These are phyloP conservation scores for Phanerochaete sordida DNA, from an alignment of 768 basidiomycete genomes.

Conservation along the genomic window DNA sequence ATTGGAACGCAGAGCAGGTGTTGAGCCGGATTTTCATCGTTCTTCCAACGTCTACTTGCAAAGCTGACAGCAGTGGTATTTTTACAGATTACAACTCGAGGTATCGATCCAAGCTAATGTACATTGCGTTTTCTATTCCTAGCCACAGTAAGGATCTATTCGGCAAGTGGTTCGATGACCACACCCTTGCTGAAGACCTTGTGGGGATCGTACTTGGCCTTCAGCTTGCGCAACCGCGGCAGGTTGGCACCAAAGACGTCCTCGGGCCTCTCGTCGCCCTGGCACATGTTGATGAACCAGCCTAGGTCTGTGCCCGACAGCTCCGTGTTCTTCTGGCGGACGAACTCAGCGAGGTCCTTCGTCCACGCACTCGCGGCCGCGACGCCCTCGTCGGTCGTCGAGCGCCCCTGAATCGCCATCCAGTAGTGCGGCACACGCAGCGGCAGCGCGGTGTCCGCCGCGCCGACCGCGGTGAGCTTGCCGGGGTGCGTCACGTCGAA, in stretches of 20 bases:
- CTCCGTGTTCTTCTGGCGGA: slow-evolving; percentile 18
- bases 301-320: slow-evolving; percentile 15
- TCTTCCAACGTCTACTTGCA: no score
- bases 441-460: slow-evolving; percentile 11
- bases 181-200: slow-evolving; percentile 33
- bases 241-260: slow-evolving; percentile 36
- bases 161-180: slow-evolving; percentile 1
- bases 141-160: neutral
- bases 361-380: slow-evolving; percentile 6
- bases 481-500: slow-evolving; percentile 16
- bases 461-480: slow-evolving; percentile 6
- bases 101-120: neutral
- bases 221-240: slow-evolving; percentile 32
- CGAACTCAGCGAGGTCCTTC: neutral
- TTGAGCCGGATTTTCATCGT: no score
- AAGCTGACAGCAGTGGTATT: no score
- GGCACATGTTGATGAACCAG: slow-evolving; percentile 20
- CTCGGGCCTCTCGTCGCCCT: slow-evolving; percentile 22
- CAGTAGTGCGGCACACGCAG: slow-evolving; percentile 17
- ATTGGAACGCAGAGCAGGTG: no score
- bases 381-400: slow-evolving; percentile 15
- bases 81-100: neutral
- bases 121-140: neutral
- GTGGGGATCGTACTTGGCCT: slow-evolving; percentile 33
- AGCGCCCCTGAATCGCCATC: slow-evolving; percentile 18